Base-by-base conservation (phyloP, 257 asterid species). In the Rehmannia glutinosa region DNA sequence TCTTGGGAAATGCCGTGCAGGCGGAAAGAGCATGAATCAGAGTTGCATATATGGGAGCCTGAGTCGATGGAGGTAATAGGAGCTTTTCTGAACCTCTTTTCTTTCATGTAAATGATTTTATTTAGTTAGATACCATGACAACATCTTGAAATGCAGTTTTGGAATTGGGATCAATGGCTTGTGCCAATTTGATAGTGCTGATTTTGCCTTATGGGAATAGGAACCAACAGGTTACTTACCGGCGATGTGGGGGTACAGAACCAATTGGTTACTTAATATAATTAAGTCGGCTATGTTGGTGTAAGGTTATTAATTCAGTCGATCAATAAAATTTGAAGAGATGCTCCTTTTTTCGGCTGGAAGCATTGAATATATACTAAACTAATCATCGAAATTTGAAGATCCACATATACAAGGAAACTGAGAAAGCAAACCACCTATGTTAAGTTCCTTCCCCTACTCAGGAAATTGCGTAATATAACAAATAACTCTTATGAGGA, bases 1-100 rank as follows among this genome's bases (percentile, higher is more conserved):
- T 73, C 75, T 27, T 93, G 99, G 97, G 96, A 88, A 77, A 73
- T 88, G 71, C 99, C 99, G 79, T 88, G 77, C 64, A 84, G 89
- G 78, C 95, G 97, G 68, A 80, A 71, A 66, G 68, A 68, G 21
- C 75, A 46, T 17, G 75, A 54, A 45, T 24, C 81, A 4, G 72
- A 39, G 72, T 59, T 54, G 35, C 74, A 67, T 59, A 68, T 78
- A 61, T 93, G 99, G 99, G 97, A 93, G 77, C 99, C 99, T 25
- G 72, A 76, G 73, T 93, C 99, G 1, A 83, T 79, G 51, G 89
- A 93, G 99, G 99, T 90, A 73, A 52, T 65, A 25, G 24, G 71
- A 59, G 75, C 75, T 66, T 50, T 75, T 19, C 47, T 28, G 28
- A 2, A 39, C 56, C 41, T 39, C 35, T 56, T 8, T 35, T 64